phyloP scores from a whole-genome alignment of 768 basidiomycete species.

The Trametes punicea region DNA sequence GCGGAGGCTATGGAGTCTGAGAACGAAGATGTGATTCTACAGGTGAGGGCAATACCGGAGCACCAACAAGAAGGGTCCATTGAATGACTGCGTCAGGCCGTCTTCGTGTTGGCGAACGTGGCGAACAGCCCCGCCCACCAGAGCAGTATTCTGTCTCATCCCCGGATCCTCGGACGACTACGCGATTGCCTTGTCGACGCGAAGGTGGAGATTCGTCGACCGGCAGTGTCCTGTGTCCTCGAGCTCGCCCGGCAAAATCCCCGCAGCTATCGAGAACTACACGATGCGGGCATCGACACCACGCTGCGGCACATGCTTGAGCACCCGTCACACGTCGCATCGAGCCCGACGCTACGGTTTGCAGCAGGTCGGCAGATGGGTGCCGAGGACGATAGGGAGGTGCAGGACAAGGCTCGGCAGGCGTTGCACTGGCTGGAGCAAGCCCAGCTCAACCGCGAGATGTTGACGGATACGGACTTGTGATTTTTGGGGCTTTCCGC shows the following conservation, averaged over 20 bases:
- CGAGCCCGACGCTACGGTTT: slow-evolving; percentile 28
- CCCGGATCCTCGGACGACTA: slow-evolving; percentile 50
- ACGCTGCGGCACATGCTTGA: slow-evolving; percentile 44
- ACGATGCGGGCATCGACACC: slow-evolving; percentile 44
- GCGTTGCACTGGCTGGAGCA: slow-evolving; percentile 51
- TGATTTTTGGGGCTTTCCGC: not conserved
- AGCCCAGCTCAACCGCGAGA: slow-evolving; percentile 1
- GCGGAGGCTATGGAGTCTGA: slow-evolving; percentile 47
- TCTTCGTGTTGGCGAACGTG: slow-evolving; percentile 64
- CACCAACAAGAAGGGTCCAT: not conserved
- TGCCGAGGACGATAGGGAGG: slow-evolving; percentile 59
- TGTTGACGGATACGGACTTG: slow-evolving; percentile 9
- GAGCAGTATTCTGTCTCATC: slow-evolving; percentile 47
- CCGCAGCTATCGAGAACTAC: slow-evolving; percentile 35
- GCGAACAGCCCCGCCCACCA: slow-evolving; percentile 56
- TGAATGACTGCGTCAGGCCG: slow-evolving; percentile 37
- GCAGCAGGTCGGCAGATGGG: slow-evolving; percentile 35
- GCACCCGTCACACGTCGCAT: slow-evolving; percentile 28
- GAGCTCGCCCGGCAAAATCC: slow-evolving; percentile 48
- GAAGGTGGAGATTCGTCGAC: slow-evolving; percentile 54
- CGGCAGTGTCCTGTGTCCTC: slow-evolving; percentile 57
- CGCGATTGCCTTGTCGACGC: slow-evolving; percentile 58
- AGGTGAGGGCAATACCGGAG: slow-evolving; percentile 33
- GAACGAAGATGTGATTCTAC: slow-evolving; percentile 52
- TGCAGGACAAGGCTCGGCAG: slow-evolving; percentile 50